Evolutionary conservation across 2,329 filamentous ascomycete species (phyloP), one percentile per base, ranked within the genome.

Genomic region (Apiospora hydei): DNA sequence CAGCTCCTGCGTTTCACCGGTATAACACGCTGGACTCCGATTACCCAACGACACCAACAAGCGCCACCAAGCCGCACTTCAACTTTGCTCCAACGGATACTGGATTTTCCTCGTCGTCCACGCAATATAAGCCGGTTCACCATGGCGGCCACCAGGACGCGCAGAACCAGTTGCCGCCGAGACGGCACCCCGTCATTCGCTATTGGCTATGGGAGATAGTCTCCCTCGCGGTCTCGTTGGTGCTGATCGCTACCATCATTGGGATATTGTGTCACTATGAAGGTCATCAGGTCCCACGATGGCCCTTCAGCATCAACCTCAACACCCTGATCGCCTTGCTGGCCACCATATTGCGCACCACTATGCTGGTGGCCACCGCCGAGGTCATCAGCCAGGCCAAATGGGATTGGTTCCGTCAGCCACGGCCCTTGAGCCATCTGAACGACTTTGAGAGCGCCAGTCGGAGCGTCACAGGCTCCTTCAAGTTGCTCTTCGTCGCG

Each of bases 381-480:
- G 78, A 79, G 71, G 75, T 80, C 51, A 78, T 81, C 67, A 77
- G 78, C 43, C 80, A 82, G 71, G 73, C 77, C 67, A 81, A 81
- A 49, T 82, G 80, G 80, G 72, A 70, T 1, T 81, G 80, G 78
- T 81, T 81, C 68, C 73, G 77, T 18, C 72, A 77, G 47, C 74
- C 74, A 4, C 76, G 78, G 21, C 77, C 78, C 0, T 71, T 82
- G 8, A 74, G 74, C 61, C 75, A 81, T 43, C 73, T 81, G 5
- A 76, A 81, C 44, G 75, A 77, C 66, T 81, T 81, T 30, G 80
- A 81, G 61, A 73, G 74, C 4, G 80, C 80, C 1, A 80, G 78
- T n/a, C 76, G 80, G 5, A 77, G 78, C 14, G 69, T 78, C 4
- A 70, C 76, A 7, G 79, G 79, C 0, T 79, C 78, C 43, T 24